Evolutionary conservation across 495 filamentous ascomycete species (phyloP).

Genomic region (Amphirosellinia nigrospora): DNA sequence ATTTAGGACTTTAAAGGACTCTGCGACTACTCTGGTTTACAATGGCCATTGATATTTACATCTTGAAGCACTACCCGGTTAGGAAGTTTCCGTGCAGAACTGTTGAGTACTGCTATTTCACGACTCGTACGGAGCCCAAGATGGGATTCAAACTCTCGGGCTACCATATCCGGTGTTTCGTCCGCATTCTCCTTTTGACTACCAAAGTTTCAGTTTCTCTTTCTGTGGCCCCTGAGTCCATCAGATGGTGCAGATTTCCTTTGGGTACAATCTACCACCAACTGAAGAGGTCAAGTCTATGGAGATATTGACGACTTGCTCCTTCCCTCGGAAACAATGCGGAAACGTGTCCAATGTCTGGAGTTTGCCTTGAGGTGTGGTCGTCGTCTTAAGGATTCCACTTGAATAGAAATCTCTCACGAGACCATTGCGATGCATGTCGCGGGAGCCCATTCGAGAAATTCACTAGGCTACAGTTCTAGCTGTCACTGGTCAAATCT

Average conservation of each 20-base stretch:
- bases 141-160: slow-evolving; percentile 1
- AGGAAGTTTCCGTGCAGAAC: slow-evolving; percentile 12
- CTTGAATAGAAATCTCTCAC: not conserved
- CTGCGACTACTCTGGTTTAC: slow-evolving; percentile 3
- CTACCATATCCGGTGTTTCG: not conserved
- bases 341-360: not conserved
- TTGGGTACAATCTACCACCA: not conserved
- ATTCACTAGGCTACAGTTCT: not conserved
- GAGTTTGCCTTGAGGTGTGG: not conserved
- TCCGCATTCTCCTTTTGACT: not conserved
- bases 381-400: not conserved
- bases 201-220: not conserved
- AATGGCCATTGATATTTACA: slow-evolving; percentile 7
- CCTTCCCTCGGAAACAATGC: not conserved
- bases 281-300: not conserved
- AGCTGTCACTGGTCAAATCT: not conserved
- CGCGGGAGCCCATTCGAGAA: not conserved
- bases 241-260: not conserved
- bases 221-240: not conserved
- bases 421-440: not conserved
- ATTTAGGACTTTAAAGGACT: not conserved
- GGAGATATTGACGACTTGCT: not conserved
- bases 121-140: not conserved
- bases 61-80: not conserved
- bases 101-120: not conserved